phyloP scores from a whole-genome alignment of 768 basidiomycete genomes.

The Termitomyces sp. region DNA sequence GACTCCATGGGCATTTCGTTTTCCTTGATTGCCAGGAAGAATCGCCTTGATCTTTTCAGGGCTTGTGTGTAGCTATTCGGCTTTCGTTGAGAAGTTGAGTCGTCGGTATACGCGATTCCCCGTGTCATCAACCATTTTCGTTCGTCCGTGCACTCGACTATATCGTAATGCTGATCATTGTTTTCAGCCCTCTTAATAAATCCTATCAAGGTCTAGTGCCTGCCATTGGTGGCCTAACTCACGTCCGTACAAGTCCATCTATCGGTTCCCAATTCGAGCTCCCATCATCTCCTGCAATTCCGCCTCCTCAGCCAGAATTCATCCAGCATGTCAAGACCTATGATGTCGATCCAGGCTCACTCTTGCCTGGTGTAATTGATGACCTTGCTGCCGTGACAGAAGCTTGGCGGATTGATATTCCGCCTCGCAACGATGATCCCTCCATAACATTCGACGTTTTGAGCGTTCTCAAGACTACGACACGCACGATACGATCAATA shows the following conservation, averaged over 20 bases:
- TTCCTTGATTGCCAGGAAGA: neutral
- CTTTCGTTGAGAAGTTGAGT: neutral
- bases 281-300: slow-evolving; percentile 63
- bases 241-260: slow-evolving; percentile 36
- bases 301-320: slow-evolving; percentile 38
- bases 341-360: slow-evolving; percentile 71
- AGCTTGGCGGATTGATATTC: slow-evolving; percentile 50
- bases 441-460: slow-evolving; percentile 51
- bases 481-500: slow-evolving; percentile 73
- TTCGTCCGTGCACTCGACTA: neutral
- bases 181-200: slow-evolving; percentile 37
- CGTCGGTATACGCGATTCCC: neutral
- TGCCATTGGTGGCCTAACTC: slow-evolving; percentile 60
- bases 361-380: slow-evolving; percentile 73
- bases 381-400: slow-evolving; percentile 61
- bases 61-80: too few species aligned
- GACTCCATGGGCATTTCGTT: neutral
- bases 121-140: neutral
- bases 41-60: neutral
- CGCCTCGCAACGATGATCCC: slow-evolving; percentile 13
- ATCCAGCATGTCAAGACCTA: slow-evolving; percentile 56
- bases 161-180: slow-evolving; percentile 6
- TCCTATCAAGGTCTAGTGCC: slow-evolving; percentile 62
- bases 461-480: slow-evolving; percentile 69
- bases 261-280: slow-evolving; percentile 49